phyloP scores from a whole-genome alignment of 192 early-diverging fungal genomes.

The Oehlia diaphana region DNA sequence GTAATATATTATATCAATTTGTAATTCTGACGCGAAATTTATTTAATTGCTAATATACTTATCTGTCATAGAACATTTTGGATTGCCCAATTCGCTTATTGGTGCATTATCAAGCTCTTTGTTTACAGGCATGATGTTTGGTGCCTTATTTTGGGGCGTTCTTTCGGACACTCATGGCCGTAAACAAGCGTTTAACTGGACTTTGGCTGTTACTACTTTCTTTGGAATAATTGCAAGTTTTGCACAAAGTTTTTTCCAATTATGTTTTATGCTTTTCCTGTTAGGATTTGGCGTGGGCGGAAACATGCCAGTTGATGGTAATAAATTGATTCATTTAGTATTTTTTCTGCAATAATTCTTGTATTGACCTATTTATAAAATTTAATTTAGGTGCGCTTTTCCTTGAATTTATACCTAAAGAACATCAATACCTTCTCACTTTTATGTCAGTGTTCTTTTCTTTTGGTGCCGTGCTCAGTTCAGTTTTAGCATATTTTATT shows the following conservation, averaged over 20 bases:
- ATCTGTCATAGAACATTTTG: conserved; percentile 57
- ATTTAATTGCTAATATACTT: neutral
- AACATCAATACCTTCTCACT: conserved; percentile 78
- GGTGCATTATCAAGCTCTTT: conserved; percentile 70
- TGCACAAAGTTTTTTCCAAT: conserved; percentile 57
- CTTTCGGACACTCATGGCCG: conserved; percentile 74
- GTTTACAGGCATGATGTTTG: conserved; percentile 81
- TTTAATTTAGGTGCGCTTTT: conserved; percentile 67
- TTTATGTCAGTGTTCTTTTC: conserved; percentile 86
- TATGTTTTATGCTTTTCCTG: conserved; percentile 64
- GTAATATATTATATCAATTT: neutral
- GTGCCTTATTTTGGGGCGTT: conserved; percentile 80
- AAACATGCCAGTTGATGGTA: conserved; percentile 63
- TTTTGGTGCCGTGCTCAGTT: conserved; percentile 73
- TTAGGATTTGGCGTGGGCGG: conserved; percentile 78
- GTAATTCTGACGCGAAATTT: neutral
- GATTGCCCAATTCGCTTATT: conserved; percentile 60
- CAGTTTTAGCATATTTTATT: conserved; percentile 61
- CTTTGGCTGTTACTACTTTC: conserved; percentile 66
- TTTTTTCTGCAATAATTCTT: neutral
- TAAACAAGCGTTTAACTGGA: conserved; percentile 71
- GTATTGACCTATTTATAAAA: neutral
- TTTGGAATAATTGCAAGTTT: conserved; percentile 75
- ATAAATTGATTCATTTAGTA: neutral
- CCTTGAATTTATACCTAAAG: conserved; percentile 80